Evolutionary conservation across 805 yeast genomes (phyloP).

Genomic region (Kodamaea hsintzibuensis): DNA sequence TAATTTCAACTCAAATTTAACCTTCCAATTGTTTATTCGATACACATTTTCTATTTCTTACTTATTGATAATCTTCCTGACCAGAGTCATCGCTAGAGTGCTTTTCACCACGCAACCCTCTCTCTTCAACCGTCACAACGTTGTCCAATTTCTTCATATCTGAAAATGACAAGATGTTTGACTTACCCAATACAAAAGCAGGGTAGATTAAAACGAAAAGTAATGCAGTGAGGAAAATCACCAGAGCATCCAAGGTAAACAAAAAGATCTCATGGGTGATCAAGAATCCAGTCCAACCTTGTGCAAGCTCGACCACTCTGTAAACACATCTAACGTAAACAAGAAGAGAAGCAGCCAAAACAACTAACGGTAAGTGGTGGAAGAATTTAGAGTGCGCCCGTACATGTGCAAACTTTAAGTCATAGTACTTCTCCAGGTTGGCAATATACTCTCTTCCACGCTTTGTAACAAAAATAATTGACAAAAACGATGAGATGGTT

Average conservation of each 20-base stretch:
- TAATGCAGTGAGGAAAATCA: conserved; percentile 25
- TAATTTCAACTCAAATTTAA: no score
- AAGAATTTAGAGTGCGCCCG: conserved; percentile 36
- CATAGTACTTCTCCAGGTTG: conserved; percentile 27
- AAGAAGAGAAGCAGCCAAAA: conserved; percentile 49
- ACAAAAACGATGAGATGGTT: conserved; percentile 12
- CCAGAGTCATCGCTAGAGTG: not conserved
- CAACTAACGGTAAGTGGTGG: conserved; percentile 43
- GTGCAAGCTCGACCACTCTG: conserved; percentile 68
- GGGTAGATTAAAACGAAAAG: conserved; percentile 54
- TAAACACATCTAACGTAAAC: conserved; percentile 70
- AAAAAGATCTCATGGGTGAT: conserved; percentile 51
- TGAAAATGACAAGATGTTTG: conserved; percentile 7
- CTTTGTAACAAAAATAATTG: conserved; percentile 23
- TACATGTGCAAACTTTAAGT: conserved; percentile 33
- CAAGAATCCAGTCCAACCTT: conserved; percentile 71
- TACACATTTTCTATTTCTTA: no score
- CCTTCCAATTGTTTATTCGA: no score
- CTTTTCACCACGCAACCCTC: not conserved
- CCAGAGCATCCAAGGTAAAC: conserved; percentile 30
- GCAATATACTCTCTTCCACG: conserved; percentile 19
- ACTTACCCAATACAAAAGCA: conserved; percentile 58
- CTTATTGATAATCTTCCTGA: no score
- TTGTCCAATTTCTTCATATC: not conserved
- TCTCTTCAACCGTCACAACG: not conserved